Conservation (phyloP, 1,139 yeast genomes). For the Saccharomyces pastorianus region DNA sequence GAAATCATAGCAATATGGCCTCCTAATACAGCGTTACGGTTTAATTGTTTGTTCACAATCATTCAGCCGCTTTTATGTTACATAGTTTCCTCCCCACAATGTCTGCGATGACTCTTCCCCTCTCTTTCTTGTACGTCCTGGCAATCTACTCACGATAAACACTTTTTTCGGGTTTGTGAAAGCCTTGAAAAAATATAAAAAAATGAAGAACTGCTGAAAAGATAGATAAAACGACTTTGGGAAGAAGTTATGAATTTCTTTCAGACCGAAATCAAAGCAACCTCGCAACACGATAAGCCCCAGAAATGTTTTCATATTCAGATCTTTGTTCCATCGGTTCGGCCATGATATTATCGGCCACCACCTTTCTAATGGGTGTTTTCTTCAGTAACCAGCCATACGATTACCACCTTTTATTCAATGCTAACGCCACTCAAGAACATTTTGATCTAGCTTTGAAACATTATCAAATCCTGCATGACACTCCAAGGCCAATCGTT, state of each 20-base stretch:
- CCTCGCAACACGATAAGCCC: background rate
- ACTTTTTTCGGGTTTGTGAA: background rate
- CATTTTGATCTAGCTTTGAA: slow-evolving; percentile 54
- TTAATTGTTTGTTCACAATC: too few species aligned
- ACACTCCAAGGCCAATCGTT: slow-evolving; percentile 50
- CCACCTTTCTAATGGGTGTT: slow-evolving; percentile 73
- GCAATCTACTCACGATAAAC: background rate
- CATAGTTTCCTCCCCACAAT: background rate
- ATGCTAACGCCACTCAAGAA: slow-evolving; percentile 39
- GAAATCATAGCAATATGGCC: too few species aligned
- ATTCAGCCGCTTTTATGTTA: too few species aligned
- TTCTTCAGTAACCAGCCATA: slow-evolving; percentile 75
- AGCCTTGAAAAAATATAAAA: background rate
- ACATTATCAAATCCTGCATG: slow-evolving; percentile 62
- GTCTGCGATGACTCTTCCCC: background rate
- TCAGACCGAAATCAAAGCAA: background rate
- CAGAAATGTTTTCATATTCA: slow-evolving; percentile 9
- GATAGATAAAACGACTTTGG: background rate
- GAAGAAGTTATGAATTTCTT: background rate
- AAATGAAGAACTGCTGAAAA: background rate
- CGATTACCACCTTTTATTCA: slow-evolving; percentile 73
- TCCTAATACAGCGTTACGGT: too few species aligned
- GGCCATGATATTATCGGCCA: slow-evolving; percentile 33
- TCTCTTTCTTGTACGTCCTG: background rate
- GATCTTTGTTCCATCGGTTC: slow-evolving; percentile 27